Evolutionary conservation across 2,329 filamentous ascomycete species (phyloP).

Genomic region (Xylaria arbuscula): DNA sequence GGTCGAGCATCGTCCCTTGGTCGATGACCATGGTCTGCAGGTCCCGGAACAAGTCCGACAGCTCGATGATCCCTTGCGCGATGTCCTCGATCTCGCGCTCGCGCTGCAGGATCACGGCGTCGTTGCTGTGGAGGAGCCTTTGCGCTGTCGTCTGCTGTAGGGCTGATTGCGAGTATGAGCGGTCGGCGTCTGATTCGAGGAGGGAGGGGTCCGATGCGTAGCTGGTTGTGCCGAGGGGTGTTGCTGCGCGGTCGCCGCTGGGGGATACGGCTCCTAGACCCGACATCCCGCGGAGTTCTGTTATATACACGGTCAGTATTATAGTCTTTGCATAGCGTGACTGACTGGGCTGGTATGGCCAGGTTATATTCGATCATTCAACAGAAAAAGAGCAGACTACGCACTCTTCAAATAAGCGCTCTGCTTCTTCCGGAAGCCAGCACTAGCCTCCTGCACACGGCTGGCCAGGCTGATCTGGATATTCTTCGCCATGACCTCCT

Average conservation of each 20-base stretch:
- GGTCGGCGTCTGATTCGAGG: conserved; percentile 92
- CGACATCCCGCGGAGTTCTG: conserved; percentile 80
- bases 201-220: conserved; percentile 86
- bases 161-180: conserved; percentile 89
- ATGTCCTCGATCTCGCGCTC: conserved; percentile 98
- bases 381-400: conserved; percentile 38
- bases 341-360: not conserved
- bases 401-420: conserved; percentile 93
- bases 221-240: conserved; percentile 57
- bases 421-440: conserved; percentile 95
- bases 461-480: conserved; percentile 92
- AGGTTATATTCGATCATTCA: too few species aligned
- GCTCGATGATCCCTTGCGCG: conserved; percentile 95
- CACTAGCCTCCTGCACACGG: conserved; percentile 90
- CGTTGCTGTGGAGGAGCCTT: conserved; percentile 77
- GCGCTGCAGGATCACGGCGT: conserved; percentile 86
- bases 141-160: conserved; percentile 76
- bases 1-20: conserved; percentile 89
- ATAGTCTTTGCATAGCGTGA: not conserved
- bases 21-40: conserved; percentile 95
- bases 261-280: conserved; percentile 65
- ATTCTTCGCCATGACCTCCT: conserved; percentile 96
- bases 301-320: conserved; percentile 40
- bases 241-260: conserved; percentile 63
- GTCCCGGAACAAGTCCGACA: conserved; percentile 96